Evolutionary conservation across 1,284 basidiomycete species (phyloP), one percentile per base, ranked within the genome.

Genomic region (Ganoderma sinense): DNA sequence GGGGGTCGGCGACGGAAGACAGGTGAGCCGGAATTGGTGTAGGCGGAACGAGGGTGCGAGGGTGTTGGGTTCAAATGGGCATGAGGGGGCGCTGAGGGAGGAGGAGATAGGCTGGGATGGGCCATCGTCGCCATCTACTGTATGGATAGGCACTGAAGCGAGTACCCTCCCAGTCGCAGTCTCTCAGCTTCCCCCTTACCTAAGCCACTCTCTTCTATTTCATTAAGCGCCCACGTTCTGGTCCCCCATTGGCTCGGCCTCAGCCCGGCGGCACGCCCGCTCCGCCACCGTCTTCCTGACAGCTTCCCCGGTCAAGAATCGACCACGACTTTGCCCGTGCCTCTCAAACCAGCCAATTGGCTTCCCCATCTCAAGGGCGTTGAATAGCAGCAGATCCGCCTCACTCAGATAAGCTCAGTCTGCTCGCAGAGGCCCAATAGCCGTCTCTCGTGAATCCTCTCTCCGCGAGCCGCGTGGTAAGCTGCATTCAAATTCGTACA

Each of bases 151-250:
- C 66, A 72, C 73, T 69, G 60, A 63, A 59, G 67, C 64, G 75
- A 76, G 77, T 76, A 77, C 77, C 76, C 73, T 74, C 70, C 71
- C 76, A 71, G 75, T 77, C 76, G 72, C 70, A 64, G 69, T 68
- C 73, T 66, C 71, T 66, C 69, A 71, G 58, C 69, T 68, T 69
- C 67, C 29, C 26, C 59, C 66, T 74, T 67, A 73, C 65, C 55
- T 73, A 71, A 73, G 62, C 70, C 10, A 58, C 2, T n/a, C 61
- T 39, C 39, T 23, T 13, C 20, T 14, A n/a, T 59, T 14, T n/a
- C 4, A 39, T 2, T 48, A 68, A 69, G 14, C 71, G 71, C 71
- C 65, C 64, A 20, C n/a, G 26, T 40, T 51, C 55, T 53, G 43
- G 18, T 7, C 36, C 20, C 68, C 66, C 39, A 73, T 73, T 73